Evolutionary conservation across 164 flowering plant genomes (phyloP), one percentile per base, ranked within the genome.

Genomic region (Euptelea pleiosperma): DNA sequence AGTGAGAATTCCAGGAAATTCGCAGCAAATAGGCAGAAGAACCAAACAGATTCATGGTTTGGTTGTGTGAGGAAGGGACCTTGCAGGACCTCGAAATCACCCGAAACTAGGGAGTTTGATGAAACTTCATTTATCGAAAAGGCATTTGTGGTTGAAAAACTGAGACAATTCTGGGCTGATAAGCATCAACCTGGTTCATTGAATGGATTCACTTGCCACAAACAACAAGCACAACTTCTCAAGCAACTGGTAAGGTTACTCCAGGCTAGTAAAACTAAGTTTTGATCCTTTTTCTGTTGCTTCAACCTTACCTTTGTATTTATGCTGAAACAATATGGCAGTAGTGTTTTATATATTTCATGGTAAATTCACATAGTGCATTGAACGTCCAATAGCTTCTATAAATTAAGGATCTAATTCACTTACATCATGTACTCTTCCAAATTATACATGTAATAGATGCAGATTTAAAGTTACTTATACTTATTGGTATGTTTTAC

Each of bases 111-210:
- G 48, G 55, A 69, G 4, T 55, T 78, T 43, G 81, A 87, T 74
- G 90, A 87, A 62, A 64, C 85, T 51, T 65, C 77, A 22, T 81
- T 70, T 55, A 87, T 87, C 55, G 75, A 73, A 68, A 84, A 74
- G 75, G 86, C 88, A 30, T 58, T 77, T 55, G 88, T 87, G 48
- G 85, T 82, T 26, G 88, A 87, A 68, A 71, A 62, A 41, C 65
- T 84, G 56, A 79, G 84, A 56, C 81, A 69, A 25, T 82, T 84
- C 43, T 87, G 90, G 90, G 90, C 86, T 49, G 89, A 84, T 59
- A 79, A 79, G 59, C 70, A 86, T 70, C 83, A 60, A 60, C 94
- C 94, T 19, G 60, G 44, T 63, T 80, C 88, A 1, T 69, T 86
- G 61, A 65, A 60, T 76, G 86, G 81, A 47, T 86, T 86, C 76